Evolutionary conservation across 2,329 filamentous ascomycete species (phyloP).

Genomic region (Xylaria sp.): DNA sequence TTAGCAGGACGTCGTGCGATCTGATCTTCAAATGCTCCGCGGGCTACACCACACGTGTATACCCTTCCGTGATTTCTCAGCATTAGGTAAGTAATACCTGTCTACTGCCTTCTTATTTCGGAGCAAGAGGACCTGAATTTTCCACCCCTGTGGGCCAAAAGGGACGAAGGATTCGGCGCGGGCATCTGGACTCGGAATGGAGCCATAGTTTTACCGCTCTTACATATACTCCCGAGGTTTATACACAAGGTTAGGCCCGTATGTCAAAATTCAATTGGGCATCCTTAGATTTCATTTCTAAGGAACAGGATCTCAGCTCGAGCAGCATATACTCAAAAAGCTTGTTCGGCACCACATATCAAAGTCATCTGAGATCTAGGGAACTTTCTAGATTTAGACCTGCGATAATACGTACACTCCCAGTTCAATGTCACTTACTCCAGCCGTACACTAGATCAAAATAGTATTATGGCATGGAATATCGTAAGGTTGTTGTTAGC

Average conservation of each 20-base stretch:
- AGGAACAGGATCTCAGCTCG: neutral
- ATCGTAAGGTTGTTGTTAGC: neutral
- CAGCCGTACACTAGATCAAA: neutral
- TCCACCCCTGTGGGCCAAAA: neutral
- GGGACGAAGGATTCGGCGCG: constrained; percentile 11
- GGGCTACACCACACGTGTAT: no score
- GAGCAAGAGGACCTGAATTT: neutral
- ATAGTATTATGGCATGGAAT: neutral
- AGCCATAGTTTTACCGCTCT: neutral
- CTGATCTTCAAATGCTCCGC: no score
- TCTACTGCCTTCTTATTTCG: constrained; percentile 2
- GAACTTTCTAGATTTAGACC: neutral
- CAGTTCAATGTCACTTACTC: neutral
- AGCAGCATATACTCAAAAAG: neutral
- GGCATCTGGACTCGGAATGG: neutral
- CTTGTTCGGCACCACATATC: neutral
- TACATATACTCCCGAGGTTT: neutral
- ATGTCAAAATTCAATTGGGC: neutral
- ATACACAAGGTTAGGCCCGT: neutral
- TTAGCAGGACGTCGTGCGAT: no score
- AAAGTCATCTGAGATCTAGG: no score
- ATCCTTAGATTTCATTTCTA: neutral
- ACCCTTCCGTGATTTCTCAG: constrained; percentile 22
- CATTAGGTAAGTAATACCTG: constrained; percentile 14
- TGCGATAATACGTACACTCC: neutral